Evolutionary conservation across 768 basidiomycete genomes (phyloP), one percentile per base, ranked within the genome.

Genomic region (Tricholoma terreum): DNA sequence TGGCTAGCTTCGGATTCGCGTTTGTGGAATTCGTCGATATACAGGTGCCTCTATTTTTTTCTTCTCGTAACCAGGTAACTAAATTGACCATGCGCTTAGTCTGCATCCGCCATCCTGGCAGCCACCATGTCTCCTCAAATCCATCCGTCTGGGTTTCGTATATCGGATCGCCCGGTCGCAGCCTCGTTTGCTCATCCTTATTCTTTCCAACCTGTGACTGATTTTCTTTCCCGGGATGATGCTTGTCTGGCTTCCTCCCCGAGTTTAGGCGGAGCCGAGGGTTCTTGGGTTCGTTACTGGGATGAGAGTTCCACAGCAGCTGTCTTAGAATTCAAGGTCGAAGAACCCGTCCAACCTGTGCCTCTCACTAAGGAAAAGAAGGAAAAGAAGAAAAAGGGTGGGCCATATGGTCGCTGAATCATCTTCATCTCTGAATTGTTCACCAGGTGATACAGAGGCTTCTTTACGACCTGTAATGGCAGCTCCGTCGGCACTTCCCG

Each of bases 111-210:
- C 0, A 85, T 94, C 8, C 78, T 98, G 11, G 91, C 86, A 4
- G 85, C 87, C n/a, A 89, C 85, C 6, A 90, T 97, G 86, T 92
- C 91, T 38, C 81, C 92, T 2, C 82, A 87, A 60, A 77, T 90
- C 11, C 93, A 97, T 69, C 94, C 96, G 0, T 84, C 85, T n/a
- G 96, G 96, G 5, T 98, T 98, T 73, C 82, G 92, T 7, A 96
- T 98, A 48, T 90, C 90, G 3, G 88, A 92, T 66, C 82, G 85
- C 30, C 90, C 94, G 1, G 90, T 94, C 10, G 94, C 94, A 9
- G 87, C 89, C 7, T 96, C 95, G 12, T 98, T 97, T 70, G 93
- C 93, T 45, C 91, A 94, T 72, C 85, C 90, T 1, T 87, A 91
- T 65, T 92, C 94, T 22, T 97, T 96, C 71, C 87, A 92, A 66